These are phyloP conservation scores for Candida ficus DNA, from an alignment of 805 yeast species.

Conservation along the genomic window DNA sequence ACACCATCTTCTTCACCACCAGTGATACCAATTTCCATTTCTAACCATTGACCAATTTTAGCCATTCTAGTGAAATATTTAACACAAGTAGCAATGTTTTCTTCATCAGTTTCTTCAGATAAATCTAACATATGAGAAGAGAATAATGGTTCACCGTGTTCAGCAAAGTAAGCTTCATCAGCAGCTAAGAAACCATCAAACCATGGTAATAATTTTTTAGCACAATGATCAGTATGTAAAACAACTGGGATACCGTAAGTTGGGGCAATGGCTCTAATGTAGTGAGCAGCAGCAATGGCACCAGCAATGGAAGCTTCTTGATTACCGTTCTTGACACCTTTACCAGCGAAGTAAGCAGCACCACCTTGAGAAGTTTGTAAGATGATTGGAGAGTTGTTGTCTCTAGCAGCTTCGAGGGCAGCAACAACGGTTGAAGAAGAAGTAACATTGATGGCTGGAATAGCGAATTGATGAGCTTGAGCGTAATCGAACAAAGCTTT, in stretches of 20 bases:
- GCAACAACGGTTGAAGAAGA: conserved; percentile 96
- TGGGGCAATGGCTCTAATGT: conserved; percentile 95
- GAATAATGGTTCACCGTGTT: conserved; percentile 91
- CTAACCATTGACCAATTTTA: conserved; percentile 95
- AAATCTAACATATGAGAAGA: conserved; percentile 99
- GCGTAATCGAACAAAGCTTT: conserved; percentile 80
- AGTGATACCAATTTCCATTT: conserved; percentile 99
- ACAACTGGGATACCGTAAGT: conserved; percentile 94
- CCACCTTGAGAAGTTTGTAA: conserved; percentile 98
- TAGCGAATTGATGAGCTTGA: conserved; percentile 88
- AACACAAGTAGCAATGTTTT: conserved; percentile 90
- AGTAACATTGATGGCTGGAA: conserved; percentile 98
- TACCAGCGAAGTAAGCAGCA: conserved; percentile 99
- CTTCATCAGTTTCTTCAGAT: conserved; percentile 94
- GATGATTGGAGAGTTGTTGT: conserved; percentile 89
- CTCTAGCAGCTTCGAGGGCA: conserved; percentile 96
- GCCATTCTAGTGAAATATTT: conserved; percentile 93
- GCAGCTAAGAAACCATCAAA: conserved; percentile 96
- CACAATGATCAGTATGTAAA: conserved; percentile 98
- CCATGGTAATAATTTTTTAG: conserved; percentile 97
- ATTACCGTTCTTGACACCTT: conserved; percentile 92
- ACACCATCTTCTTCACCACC: conserved; percentile 99
- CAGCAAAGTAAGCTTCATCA: conserved; percentile 86
- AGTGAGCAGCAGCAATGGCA: conserved; percentile 96
- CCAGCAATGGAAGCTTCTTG: conserved; percentile 95